phyloP scores from a whole-genome alignment of 2,329 filamentous ascomycete genomes.

The Aureobasidium sp. region DNA sequence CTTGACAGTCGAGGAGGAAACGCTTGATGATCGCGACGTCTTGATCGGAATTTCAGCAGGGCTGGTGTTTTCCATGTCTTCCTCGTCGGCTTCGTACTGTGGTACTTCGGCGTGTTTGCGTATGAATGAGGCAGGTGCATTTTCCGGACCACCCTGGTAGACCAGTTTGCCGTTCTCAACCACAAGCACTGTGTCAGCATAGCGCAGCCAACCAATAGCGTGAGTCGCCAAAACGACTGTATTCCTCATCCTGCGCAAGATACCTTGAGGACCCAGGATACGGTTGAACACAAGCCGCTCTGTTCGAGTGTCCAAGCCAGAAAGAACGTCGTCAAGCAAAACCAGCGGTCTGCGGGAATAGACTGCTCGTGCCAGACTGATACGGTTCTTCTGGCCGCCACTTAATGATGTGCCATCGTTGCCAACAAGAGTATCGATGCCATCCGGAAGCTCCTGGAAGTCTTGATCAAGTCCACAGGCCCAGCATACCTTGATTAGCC shows the following conservation, averaged over 20 bases:
- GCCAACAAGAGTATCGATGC: slow-evolving; percentile 72
- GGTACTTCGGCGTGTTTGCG: not conserved
- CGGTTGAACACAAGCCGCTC: slow-evolving; percentile 35
- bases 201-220: slow-evolving; percentile 26
- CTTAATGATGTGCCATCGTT: slow-evolving; percentile 78
- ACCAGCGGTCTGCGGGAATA: slow-evolving; percentile 72
- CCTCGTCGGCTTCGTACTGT: not conserved
- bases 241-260: slow-evolving; percentile 31
- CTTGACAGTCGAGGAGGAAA: not conserved
- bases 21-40: not conserved
- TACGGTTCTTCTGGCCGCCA: slow-evolving; percentile 75
- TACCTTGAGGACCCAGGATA: slow-evolving; percentile 35
- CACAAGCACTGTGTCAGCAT: slow-evolving; percentile 36
- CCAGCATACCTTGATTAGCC: slow-evolving; percentile 62
- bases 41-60: not conserved
- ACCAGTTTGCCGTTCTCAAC: slow-evolving; percentile 12
- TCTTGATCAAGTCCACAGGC: slow-evolving; percentile 71
- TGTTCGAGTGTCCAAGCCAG: slow-evolving; percentile 58
- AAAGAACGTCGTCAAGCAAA: slow-evolving; percentile 73
- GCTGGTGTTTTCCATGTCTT: not conserved
- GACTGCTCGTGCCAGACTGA: slow-evolving; percentile 70
- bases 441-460: slow-evolving; percentile 65
- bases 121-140: slow-evolving; percentile 2
- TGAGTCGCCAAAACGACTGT: slow-evolving; percentile 41
- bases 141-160: slow-evolving; percentile 4